Percentiles rank a stretch among this genome's conserved stretches.
Conservation (phyloP, 2,329 filamentous ascomycete genomes). For the Aspergillus aculeatinus region DNA sequence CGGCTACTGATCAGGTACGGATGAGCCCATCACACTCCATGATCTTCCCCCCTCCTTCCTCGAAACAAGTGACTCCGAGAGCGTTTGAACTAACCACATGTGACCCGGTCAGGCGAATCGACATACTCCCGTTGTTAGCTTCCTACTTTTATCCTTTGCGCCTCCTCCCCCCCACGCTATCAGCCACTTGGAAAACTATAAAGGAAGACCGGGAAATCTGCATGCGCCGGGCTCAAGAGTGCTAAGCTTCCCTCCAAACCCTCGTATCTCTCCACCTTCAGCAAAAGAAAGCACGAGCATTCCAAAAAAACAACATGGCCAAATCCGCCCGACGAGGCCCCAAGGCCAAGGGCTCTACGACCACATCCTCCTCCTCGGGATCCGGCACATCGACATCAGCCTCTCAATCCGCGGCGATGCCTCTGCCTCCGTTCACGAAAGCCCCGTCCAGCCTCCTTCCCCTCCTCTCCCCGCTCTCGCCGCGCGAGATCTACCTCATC, state of each 20-base stretch:
- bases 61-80: background rate
- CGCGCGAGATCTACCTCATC: slow-evolving; percentile 74
- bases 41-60: background rate
- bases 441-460: slow-evolving; percentile 63
- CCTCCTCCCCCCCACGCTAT: background rate
- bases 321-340: slow-evolving; percentile 34
- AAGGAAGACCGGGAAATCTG: background rate
- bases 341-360: slow-evolving; percentile 30
- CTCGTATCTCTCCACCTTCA: background rate
- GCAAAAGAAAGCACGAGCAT: background rate
- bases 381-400: slow-evolving; percentile 36
- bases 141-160: slow-evolving; percentile 2
- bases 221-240: background rate
- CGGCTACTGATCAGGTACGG: background rate
- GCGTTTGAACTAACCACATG: slow-evolving; percentile 17
- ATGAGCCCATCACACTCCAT: background rate
- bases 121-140: slow-evolving; percentile 9
- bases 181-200: background rate
- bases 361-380: slow-evolving; percentile 21
- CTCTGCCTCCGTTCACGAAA: slow-evolving; percentile 67
- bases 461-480: slow-evolving; percentile 66
- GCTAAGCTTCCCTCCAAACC: too few relatives aligned
- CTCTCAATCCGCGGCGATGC: slow-evolving; percentile 28
- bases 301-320: slow-evolving; percentile 23
- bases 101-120: slow-evolving; percentile 21